These are phyloP conservation scores for Exophiala dermatitidis DNA, from an alignment of 2,329 filamentous ascomycete species.

Conservation along the genomic window DNA sequence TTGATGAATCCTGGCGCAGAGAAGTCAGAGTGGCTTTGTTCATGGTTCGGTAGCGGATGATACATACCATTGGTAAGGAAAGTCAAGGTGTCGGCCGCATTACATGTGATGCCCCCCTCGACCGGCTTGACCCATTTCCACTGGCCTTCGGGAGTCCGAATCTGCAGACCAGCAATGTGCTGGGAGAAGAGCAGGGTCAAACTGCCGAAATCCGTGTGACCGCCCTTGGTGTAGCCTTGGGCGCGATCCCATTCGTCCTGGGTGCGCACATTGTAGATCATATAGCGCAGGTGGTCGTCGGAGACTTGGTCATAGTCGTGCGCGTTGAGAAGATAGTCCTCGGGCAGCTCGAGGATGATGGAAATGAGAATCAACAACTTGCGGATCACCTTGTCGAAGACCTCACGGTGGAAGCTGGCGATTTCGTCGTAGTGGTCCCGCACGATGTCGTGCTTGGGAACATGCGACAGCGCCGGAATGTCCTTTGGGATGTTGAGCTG, in stretches of 20 bases:
- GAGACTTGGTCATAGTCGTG: slow-evolving; percentile 52
- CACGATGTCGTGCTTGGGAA: slow-evolving; percentile 29
- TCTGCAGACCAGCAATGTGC: slow-evolving; percentile 47
- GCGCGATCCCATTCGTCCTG: slow-evolving; percentile 42
- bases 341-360: slow-evolving; percentile 46
- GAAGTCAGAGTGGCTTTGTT: not conserved
- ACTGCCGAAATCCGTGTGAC: slow-evolving; percentile 53
- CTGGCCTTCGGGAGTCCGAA: slow-evolving; percentile 40
- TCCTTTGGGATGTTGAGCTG: slow-evolving; percentile 32
- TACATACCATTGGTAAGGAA: slow-evolving; percentile 34
- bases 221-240: slow-evolving; percentile 41
- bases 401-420: slow-evolving; percentile 28
- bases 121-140: slow-evolving; percentile 51
- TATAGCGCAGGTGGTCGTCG: slow-evolving; percentile 55
- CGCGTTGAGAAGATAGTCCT: slow-evolving; percentile 49
- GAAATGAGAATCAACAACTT: slow-evolving; percentile 23
- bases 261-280: slow-evolving; percentile 48
- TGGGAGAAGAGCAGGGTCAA: slow-evolving; percentile 52
- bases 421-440: slow-evolving; percentile 28
- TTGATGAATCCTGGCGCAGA: slow-evolving; percentile 28
- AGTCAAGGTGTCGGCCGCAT: slow-evolving; percentile 44
- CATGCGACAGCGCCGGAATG: slow-evolving; percentile 27
- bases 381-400: slow-evolving; percentile 29
- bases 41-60: not conserved
- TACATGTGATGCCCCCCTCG: slow-evolving; percentile 46